Evolutionary conservation across 2,329 filamentous ascomycete genomes (phyloP), one percentile per base, ranked within the genome.

Genomic region (Alternaria ventricosa): DNA sequence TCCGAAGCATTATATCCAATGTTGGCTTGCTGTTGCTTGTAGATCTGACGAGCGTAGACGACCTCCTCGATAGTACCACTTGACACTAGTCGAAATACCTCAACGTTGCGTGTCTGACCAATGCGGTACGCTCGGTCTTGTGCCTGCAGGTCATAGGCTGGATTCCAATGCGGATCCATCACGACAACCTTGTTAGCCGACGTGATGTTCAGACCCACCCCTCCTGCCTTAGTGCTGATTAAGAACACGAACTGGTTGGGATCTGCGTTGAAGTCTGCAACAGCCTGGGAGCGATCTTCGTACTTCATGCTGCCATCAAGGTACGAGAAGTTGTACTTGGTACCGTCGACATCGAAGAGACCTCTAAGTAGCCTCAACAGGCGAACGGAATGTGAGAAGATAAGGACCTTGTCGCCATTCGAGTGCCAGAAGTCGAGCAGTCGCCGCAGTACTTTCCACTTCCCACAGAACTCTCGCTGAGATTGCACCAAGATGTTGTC

Each of bases 21-120:
- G 74, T 97, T 98, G 25, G 96, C 95, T 81, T 98, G 96, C 75
- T 99, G 96, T 76, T 99, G 96, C 79, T 99, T 99, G 85, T 99
- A 99, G 43, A 99, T 96, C 74, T 99, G 96, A 7, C 96, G 88
- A 0, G 95, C 96, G 73, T 99, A 99, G 8, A 98, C 93, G 57
- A 97, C 96, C 79, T 99, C 96, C 76, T 99, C 96, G 15, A 99
- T 93, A 0, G 96, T 98, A 1, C 96, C 96, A 1, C 92, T 89
- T 2, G 92, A 95, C 18, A 99, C 89, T 1, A 99, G 87, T 5
- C 96, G 90, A 78, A 97, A 98, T 1, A 98, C 95, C 76, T 99
- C 96, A 0, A 99, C 96, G 74, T 98, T 93, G 20, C 96, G 87
- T 0, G 88, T 89, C 80, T 99, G 96, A 0, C 96, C 96, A 67